These are phyloP conservation scores for Pseudocercospora pini-densiflorae DNA, from an alignment of 2,329 filamentous ascomycete species.

Conservation along the genomic window DNA sequence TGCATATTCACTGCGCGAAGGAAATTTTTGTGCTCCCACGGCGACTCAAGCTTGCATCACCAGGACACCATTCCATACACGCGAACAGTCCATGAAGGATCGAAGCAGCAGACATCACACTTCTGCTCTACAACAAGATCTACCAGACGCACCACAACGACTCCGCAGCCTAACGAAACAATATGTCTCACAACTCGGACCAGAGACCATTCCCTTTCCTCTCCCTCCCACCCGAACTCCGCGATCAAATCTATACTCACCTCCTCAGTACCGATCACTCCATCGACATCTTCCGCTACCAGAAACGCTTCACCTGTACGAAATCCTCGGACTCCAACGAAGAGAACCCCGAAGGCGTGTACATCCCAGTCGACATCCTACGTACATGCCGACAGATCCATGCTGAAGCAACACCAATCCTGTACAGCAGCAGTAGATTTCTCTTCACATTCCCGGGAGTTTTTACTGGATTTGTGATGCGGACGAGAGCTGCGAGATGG, in stretches of 20 bases:
- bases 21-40: too few species aligned
- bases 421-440: constrained; percentile 28
- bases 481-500: not conserved
- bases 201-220: not conserved
- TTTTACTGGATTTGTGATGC: not conserved
- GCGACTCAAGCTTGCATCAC: too few species aligned
- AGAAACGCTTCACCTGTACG: not conserved
- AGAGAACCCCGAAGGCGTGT: not conserved
- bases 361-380: constrained; percentile 17
- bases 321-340: not conserved
- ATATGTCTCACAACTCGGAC: not conserved
- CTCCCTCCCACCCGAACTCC: not conserved
- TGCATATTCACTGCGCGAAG: too few species aligned
- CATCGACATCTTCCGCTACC: not conserved
- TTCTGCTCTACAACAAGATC: too few species aligned
- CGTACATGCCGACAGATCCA: constrained; percentile 19
- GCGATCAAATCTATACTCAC: not conserved
- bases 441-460: not conserved
- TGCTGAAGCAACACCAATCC: constrained; percentile 28
- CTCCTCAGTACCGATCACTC: not conserved
- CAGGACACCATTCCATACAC: too few species aligned
- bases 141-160: too few species aligned
- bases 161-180: too few species aligned
- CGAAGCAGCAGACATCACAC: too few species aligned
- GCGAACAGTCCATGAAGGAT: too few species aligned